Evolutionary conservation across 2,329 filamentous ascomycete genomes (phyloP).

Genomic region (Colletotrichum echinochloae): DNA sequence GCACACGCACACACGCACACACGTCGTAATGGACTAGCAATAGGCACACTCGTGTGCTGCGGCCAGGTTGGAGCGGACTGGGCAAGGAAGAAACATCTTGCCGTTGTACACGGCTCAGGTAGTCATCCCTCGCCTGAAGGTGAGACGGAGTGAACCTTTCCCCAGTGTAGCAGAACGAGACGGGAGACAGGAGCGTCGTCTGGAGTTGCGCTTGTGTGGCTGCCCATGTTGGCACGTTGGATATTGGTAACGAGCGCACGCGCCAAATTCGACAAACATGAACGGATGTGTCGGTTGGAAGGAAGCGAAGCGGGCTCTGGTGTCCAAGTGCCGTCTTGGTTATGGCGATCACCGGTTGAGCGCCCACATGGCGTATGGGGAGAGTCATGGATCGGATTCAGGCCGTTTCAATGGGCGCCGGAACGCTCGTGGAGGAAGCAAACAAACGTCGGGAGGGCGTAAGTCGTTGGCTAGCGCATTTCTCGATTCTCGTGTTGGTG

Average conservation of each 20-base stretch:
- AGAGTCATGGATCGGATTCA: conserved; percentile 32
- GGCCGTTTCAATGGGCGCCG: conserved; percentile 9
- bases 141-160: conserved; percentile 16
- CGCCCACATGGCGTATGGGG: conserved; percentile 21
- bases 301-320: conserved; percentile 17
- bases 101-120: conserved; percentile 13
- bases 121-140: conserved; percentile 5
- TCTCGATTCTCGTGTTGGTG: conserved; percentile 30
- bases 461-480: conserved; percentile 33
- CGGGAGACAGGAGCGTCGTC: conserved; percentile 4
- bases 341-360: conserved; percentile 21
- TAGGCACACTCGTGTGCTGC: not conserved
- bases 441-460: conserved; percentile 14
- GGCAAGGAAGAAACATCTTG: not conserved
- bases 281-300: not conserved
- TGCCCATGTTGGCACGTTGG: not conserved
- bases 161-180: conserved; percentile 15
- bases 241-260: conserved; percentile 6
- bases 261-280: not conserved
- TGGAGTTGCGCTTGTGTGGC: conserved; percentile 16
- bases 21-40: conserved; percentile 3
- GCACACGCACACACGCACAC: not conserved
- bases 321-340: conserved; percentile 14
- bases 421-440: conserved; percentile 1
- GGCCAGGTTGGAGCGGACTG: not conserved